Percentiles rank a stretch among this genome's conserved stretches.
These are phyloP conservation scores for Alternaria burnsii DNA, from an alignment of 2,329 filamentous ascomycete species.

Conservation along the genomic window DNA sequence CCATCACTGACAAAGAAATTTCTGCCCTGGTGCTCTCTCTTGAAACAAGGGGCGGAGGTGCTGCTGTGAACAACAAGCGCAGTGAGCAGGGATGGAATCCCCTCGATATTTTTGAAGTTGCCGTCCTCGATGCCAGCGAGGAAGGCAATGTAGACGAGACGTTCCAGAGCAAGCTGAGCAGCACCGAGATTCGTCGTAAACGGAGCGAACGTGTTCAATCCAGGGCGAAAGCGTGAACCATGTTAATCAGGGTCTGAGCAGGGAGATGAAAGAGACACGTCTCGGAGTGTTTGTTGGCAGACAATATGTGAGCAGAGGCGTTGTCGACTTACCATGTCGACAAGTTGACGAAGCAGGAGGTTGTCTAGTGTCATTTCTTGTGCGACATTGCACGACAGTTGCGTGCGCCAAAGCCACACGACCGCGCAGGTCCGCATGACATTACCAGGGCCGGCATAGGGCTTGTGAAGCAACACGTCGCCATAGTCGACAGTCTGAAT, in stretches of 20 bases:
- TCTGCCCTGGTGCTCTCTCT: slow-evolving; percentile 84
- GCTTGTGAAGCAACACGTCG: slow-evolving; percentile 23
- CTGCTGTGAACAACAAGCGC: slow-evolving; percentile 85
- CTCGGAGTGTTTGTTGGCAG: slow-evolving; percentile 21
- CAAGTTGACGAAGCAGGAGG: slow-evolving; percentile 20
- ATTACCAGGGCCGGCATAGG: slow-evolving; percentile 23
- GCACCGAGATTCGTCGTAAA: slow-evolving; percentile 76
- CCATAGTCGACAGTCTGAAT: slow-evolving; percentile 10
- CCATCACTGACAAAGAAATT: slow-evolving; percentile 80
- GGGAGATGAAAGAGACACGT: slow-evolving; percentile 11
- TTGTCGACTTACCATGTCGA: slow-evolving; percentile 17
- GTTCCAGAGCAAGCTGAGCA: slow-evolving; percentile 89
- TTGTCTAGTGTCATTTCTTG: slow-evolving; percentile 30
- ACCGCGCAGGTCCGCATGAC: slow-evolving; percentile 37
- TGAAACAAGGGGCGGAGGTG: slow-evolving; percentile 85
- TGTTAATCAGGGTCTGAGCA: slow-evolving; percentile 1
- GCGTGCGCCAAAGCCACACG: slow-evolving; percentile 31
- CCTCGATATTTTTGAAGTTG: slow-evolving; percentile 86
- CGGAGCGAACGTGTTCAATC: slow-evolving; percentile 39
- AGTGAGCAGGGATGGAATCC: slow-evolving; percentile 76
- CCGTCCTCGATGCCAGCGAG: slow-evolving; percentile 78
- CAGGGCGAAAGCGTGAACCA: slow-evolving; percentile 33
- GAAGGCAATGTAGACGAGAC: slow-evolving; percentile 60
- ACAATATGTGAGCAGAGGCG: slow-evolving; percentile 17
- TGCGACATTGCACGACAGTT: slow-evolving; percentile 34